Conservation (phyloP, 345 rosid genomes). For the Populus tremula region DNA sequence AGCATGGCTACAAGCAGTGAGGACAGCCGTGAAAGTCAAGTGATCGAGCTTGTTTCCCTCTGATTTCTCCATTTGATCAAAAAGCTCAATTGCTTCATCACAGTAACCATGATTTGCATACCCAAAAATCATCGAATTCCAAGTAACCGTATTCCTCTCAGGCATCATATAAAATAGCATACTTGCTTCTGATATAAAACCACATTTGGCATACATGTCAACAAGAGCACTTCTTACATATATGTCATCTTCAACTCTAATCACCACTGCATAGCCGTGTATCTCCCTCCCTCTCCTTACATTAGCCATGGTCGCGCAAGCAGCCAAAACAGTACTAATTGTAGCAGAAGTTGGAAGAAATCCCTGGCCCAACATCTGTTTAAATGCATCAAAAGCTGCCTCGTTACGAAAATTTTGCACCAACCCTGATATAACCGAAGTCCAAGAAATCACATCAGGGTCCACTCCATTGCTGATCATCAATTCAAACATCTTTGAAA, state of each 20-base stretch:
- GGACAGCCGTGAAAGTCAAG: conserved; percentile 72
- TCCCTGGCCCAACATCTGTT: conserved; percentile 53
- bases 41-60: conserved; percentile 56
- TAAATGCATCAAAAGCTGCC: conserved; percentile 58
- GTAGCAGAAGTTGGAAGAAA: conserved; percentile 58
- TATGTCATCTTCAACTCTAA: conserved; percentile 58
- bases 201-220: conserved; percentile 85
- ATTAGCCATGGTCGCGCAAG: conserved; percentile 50
- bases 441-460: conserved; percentile 82
- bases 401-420: conserved; percentile 56
- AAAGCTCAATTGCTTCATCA: conserved; percentile 62
- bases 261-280: conserved; percentile 61
- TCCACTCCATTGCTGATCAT: conserved; percentile 50
- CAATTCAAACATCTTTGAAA: conserved; percentile 40
- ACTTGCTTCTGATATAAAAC: conserved; percentile 59
- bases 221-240: conserved; percentile 71
- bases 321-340: conserved; percentile 68
- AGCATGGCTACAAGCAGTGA: conserved; percentile 76
- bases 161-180: conserved; percentile 47
- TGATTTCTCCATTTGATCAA: conserved; percentile 55
- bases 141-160: conserved; percentile 58
- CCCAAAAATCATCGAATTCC: conserved; percentile 88
- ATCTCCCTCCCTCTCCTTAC: conserved; percentile 60
- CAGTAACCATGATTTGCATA: conserved; percentile 75
- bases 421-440: conserved; percentile 70